phyloP scores from a whole-genome alignment of 352 stramenopile species.

The Pythium pyrilobum region DNA sequence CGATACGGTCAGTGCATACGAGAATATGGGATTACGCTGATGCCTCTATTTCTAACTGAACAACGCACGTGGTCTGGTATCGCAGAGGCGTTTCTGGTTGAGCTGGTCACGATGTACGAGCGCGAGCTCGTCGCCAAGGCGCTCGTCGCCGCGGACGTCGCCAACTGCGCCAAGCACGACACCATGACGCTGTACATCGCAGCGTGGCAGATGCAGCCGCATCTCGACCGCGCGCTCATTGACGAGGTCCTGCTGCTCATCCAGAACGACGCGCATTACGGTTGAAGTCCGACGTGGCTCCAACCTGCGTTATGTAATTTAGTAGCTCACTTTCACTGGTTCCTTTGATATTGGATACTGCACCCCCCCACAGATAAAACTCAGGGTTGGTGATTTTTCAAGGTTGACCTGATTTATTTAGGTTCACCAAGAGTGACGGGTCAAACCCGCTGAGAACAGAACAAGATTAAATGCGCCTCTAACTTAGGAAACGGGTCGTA shows the following conservation, averaged over 20 bases:
- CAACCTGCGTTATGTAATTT: slow-evolving; percentile 12
- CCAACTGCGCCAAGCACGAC: slow-evolving; percentile 63
- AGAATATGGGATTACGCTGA: neutral
- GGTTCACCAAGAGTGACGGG: neutral
- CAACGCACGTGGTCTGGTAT: neutral
- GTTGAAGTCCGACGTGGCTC: neutral
- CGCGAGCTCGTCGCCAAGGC: slow-evolving; percentile 74
- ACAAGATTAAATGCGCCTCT: neutral
- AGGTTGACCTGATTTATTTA: slow-evolving; percentile 23
- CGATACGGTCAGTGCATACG: slow-evolving; percentile 39
- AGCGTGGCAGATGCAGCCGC: slow-evolving; percentile 85
- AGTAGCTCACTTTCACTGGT: neutral
- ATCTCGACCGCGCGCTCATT: slow-evolving; percentile 53
- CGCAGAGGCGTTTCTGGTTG: slow-evolving; percentile 50
- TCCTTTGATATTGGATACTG: neutral
- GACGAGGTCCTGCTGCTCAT: slow-evolving; percentile 61
- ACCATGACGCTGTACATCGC: slow-evolving; percentile 72
- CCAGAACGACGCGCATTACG: slow-evolving; percentile 59
- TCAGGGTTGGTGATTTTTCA: neutral
- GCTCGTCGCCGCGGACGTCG: slow-evolving; percentile 62
- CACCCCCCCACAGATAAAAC: slow-evolving; percentile 4
- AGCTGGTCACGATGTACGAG: slow-evolving; percentile 74
- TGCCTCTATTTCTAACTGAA: neutral
- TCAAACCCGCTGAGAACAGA: neutral
- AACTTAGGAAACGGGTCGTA: neutral